These are phyloP conservation scores for Trametes villosa DNA, from an alignment of 768 basidiomycete genomes.

Conservation along the genomic window DNA sequence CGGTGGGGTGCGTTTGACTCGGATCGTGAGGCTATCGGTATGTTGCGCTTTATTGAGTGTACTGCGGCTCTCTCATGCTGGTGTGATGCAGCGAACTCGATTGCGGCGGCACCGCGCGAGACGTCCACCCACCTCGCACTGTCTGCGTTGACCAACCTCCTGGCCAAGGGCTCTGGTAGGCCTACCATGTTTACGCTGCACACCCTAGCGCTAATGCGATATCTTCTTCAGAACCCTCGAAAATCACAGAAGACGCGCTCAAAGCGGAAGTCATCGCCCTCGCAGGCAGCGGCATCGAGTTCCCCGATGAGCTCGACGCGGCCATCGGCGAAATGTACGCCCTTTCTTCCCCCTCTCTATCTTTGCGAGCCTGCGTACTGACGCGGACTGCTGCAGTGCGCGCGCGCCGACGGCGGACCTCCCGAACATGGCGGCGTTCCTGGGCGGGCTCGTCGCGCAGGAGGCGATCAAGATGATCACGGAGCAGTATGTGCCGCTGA, in stretches of 20 bases:
- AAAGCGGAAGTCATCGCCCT: conserved; percentile 53
- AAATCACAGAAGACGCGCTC: conserved; percentile 55
- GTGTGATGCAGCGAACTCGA: conserved; percentile 14
- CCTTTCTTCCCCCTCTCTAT: neutral
- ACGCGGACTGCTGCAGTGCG: conserved; percentile 48
- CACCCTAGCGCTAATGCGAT: no score
- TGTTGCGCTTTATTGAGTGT: conserved; percentile 24
- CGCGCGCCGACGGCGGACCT: conserved; percentile 84
- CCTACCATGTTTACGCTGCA: neutral
- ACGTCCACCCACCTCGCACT: conserved; percentile 73
- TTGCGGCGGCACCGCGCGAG: conserved; percentile 50
- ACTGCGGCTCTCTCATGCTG: no score
- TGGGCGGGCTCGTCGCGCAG: conserved; percentile 94
- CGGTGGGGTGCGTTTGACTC: conserved; percentile 61
- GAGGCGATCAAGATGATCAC: conserved; percentile 98
- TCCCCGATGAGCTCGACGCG: conserved; percentile 58
- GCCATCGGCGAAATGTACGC: conserved; percentile 83
- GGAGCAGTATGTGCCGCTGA: conserved; percentile 90
- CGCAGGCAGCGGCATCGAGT: conserved; percentile 51
- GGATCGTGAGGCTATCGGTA: conserved; percentile 55
- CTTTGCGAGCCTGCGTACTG: no score
- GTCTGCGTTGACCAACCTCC: conserved; percentile 54
- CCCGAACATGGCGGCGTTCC: conserved; percentile 91
- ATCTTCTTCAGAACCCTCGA: conserved; percentile 15
- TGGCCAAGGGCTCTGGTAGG: conserved; percentile 25